A percentile compares a stretch with the other conserved stretches of the same genome.
These are phyloP conservation scores for Globisporangium cystogenes DNA, from an alignment of 352 stramenopile species.

Conservation along the genomic window DNA sequence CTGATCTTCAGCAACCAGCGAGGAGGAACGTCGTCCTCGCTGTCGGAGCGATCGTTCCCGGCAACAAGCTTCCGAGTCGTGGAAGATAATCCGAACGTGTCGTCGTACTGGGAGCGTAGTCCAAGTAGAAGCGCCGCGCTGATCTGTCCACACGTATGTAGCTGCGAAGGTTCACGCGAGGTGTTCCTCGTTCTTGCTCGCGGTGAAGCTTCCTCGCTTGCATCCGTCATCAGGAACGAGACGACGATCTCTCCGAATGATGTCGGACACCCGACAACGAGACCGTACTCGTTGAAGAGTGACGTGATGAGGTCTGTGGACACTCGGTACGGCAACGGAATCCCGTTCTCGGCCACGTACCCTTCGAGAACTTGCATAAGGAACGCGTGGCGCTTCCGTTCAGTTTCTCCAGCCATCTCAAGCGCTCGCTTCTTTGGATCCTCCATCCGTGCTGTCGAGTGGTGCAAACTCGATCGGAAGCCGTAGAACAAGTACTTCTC, in stretches of 20 bases:
- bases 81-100: constrained; percentile 54
- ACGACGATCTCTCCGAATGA: constrained; percentile 40
- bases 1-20: constrained; percentile 65
- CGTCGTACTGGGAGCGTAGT: constrained; percentile 50
- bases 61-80: constrained; percentile 19
- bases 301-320: constrained; percentile 23
- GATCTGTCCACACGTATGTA: constrained; percentile 34
- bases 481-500: constrained; percentile 62
- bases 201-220: not conserved
- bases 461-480: constrained; percentile 56
- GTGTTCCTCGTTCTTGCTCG: not conserved
- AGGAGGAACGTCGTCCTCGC: constrained; percentile 22
- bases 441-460: constrained; percentile 27
- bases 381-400: constrained; percentile 42
- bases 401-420: constrained; percentile 29
- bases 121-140: constrained; percentile 47
- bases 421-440: constrained; percentile 31
- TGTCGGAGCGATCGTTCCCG: not conserved
- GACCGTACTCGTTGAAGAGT: constrained; percentile 51
- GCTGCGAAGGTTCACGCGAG: constrained; percentile 3
- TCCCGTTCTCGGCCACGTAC: constrained; percentile 33
- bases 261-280: constrained; percentile 54
- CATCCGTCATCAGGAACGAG: constrained; percentile 14
- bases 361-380: constrained; percentile 69
- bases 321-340: constrained; percentile 31